phyloP scores from a whole-genome alignment of 2,329 filamentous ascomycete genomes.

The Sporothrix brasiliensis region DNA sequence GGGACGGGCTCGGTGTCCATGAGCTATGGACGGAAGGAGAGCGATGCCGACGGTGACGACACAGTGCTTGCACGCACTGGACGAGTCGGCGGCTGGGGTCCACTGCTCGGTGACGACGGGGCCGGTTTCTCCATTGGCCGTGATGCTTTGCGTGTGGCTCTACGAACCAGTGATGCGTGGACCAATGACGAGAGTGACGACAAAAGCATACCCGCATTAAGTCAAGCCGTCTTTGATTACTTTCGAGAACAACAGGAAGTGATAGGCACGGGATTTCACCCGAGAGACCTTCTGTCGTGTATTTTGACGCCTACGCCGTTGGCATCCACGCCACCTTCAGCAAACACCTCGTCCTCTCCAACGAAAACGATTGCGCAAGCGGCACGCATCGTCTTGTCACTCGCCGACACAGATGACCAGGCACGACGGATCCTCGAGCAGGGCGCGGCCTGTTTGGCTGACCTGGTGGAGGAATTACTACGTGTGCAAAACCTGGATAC shows the following conservation, averaged over 20 bases:
- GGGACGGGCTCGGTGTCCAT: conserved; percentile 51
- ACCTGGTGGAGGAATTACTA: conserved; percentile 24
- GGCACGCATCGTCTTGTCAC: conserved; percentile 18
- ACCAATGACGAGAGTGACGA: background rate
- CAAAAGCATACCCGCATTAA: background rate
- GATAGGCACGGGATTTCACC: background rate
- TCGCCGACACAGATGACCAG: background rate
- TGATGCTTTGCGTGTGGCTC: conserved; percentile 42
- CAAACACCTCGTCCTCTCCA: background rate
- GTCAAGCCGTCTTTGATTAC: background rate
- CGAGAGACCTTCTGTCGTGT: conserved; percentile 1
- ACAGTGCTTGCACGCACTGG: conserved; percentile 39
- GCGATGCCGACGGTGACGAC: background rate
- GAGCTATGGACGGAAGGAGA: conserved; percentile 40
- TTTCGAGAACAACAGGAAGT: background rate
- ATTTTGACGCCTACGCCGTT: background rate
- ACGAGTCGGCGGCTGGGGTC: conserved; percentile 50
- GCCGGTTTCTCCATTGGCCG: conserved; percentile 48
- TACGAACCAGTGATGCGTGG: conserved; percentile 36
- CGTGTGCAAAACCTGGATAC: conserved; percentile 7
- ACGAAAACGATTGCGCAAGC: conserved; percentile 21
- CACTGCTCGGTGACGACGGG: conserved; percentile 50
- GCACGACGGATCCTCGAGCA: conserved; percentile 19
- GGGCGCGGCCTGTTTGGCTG: conserved; percentile 16
- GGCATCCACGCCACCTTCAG: background rate